A percentile compares a stretch with the other conserved stretches of the same genome.
Conservation (phyloP, 768 basidiomycete species). For the Lentinus brumalis region DNA sequence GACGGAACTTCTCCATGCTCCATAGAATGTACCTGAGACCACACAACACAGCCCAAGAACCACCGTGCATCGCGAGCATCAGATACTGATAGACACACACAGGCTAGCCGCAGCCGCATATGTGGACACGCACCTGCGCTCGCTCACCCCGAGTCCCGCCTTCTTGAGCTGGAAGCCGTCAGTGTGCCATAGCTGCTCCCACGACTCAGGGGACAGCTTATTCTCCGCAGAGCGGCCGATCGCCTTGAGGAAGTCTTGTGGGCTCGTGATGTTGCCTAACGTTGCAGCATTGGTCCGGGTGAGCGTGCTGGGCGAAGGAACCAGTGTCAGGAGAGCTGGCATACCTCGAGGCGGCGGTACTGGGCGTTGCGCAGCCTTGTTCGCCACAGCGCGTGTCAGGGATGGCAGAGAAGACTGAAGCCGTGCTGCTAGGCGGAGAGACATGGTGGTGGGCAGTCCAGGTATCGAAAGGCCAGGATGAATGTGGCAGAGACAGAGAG, state of each 20-base stretch:
- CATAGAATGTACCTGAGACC: conserved; percentile 73
- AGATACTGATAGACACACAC: background rate
- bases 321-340: conserved; percentile 14
- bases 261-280: conserved; percentile 53
- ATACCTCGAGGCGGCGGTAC: conserved; percentile 41
- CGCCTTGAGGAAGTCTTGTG: conserved; percentile 67
- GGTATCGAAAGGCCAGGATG: background rate
- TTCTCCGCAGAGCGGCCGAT: conserved; percentile 72
- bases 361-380: conserved; percentile 36
- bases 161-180: conserved; percentile 60
- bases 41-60: background rate
- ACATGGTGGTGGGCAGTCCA: conserved; percentile 14
- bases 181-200: conserved; percentile 73
- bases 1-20: conserved; percentile 81
- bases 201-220: conserved; percentile 64
- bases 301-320: background rate
- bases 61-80: background rate
- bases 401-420: conserved; percentile 16
- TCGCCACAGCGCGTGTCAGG: conserved; percentile 32
- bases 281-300: background rate
- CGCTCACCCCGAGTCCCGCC: conserved; percentile 64
- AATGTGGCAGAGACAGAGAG: background rate
- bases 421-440: conserved; percentile 19
- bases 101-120: background rate
- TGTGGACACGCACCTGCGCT: conserved; percentile 59